phyloP scores from a whole-genome alignment of 2,329 filamentous ascomycete genomes.

The Alternaria ventricosa region DNA sequence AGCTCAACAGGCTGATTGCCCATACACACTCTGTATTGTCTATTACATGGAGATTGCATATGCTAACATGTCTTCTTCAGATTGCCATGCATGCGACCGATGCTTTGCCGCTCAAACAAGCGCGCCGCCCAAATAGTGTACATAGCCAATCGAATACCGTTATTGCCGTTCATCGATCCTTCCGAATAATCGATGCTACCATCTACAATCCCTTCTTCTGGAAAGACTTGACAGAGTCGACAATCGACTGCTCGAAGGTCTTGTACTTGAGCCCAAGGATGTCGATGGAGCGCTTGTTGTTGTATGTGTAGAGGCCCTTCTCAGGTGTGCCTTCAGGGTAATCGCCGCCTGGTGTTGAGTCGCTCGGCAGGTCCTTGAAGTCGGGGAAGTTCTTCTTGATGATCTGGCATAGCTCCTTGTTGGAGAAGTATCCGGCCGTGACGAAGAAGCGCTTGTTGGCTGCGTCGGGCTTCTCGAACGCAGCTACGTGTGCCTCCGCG shows the following conservation, averaged over 20 bases:
- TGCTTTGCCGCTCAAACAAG: not conserved
- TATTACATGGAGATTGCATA: not conserved
- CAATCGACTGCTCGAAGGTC: slow-evolving; percentile 63
- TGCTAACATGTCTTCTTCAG: slow-evolving; percentile 22
- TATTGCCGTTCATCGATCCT: not conserved
- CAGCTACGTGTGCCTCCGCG: slow-evolving; percentile 68
- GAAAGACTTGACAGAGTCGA: slow-evolving; percentile 69
- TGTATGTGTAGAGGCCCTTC: slow-evolving; percentile 52
- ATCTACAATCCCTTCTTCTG: slow-evolving; percentile 58
- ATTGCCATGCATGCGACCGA: not conserved
- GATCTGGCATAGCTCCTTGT: slow-evolving; percentile 64
- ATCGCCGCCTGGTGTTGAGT: slow-evolving; percentile 51
- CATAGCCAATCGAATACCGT: slow-evolving; percentile 17
- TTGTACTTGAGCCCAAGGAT: slow-evolving; percentile 67
- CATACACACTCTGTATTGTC: slow-evolving; percentile 3
- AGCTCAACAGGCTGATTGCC: slow-evolving; percentile 63
- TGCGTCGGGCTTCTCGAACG: slow-evolving; percentile 61
- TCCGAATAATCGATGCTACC: not conserved
- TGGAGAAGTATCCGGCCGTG: slow-evolving; percentile 63
- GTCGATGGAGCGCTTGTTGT: slow-evolving; percentile 62
- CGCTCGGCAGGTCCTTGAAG: slow-evolving; percentile 58
- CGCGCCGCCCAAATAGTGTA: slow-evolving; percentile 15
- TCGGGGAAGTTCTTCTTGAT: slow-evolving; percentile 64
- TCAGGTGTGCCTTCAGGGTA: slow-evolving; percentile 56
- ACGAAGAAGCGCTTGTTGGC: slow-evolving; percentile 71